Base-by-base conservation (phyloP, 306 rosid species). In the Lupinus albus region DNA sequence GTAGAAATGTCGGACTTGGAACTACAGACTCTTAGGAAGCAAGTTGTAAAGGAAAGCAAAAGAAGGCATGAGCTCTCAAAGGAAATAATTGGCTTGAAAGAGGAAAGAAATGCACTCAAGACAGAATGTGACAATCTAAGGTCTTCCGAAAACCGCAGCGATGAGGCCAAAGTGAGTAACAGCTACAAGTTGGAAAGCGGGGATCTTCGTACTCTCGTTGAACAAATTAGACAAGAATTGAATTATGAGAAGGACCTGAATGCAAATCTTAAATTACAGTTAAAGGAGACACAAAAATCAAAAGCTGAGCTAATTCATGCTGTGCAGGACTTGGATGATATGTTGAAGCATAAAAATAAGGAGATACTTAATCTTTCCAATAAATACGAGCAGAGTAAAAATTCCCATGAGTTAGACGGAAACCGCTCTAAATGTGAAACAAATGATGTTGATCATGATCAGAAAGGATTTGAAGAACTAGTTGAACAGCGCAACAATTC, bases 11-110 rank as follows among this genome's bases (percentile, higher is more conserved):
- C 97, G 10, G 97, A 85, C 82, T 63, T 94, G 88, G 99, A 91
- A 82, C 79, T 94, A 20, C 99, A 94, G 70, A 91, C 99, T 13
- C 85, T 94, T 16, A 80, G 97, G 65, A 94, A 90, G 78, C 97
- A 94, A 83, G 81, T 88, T 13, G 82, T 90, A 6, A 94, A 94
- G 82, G 99, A 94, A 67, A 94, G 89, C 80, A 94, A 91, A 84
- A 85, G 81, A 83, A 89, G 96, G 51, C 89, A 85, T 17, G 99
- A 94, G 61, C 88, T 90, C 61, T 76, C 85, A 1, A 88, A 81
- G 71, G 97, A 94, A 74, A 76, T 84, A 18, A 11, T 70, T 77
- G 71, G 82, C 86, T 82, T 94, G 92, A 94, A 85, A 78, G 96
- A 85, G 78, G 96, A 94, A 76, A 80, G 92, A 78, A 91, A 86